Evolutionary conservation across 306 rosid species (phyloP), one percentile per base, ranked within the genome.

Genomic region (Clitoria ternatea): DNA sequence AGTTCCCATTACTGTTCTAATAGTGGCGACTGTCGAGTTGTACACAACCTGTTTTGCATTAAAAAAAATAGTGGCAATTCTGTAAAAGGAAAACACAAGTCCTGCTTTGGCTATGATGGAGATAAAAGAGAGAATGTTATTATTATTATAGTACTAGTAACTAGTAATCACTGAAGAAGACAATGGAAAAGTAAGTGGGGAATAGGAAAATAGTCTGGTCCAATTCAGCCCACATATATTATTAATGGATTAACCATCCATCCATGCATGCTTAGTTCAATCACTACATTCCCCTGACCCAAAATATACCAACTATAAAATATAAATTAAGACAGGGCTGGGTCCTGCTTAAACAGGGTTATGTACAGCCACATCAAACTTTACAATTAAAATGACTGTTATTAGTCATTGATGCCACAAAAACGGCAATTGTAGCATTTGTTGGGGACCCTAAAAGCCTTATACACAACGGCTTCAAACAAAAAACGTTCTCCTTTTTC

Each of bases 291-390:
- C 71, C 70, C 70, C 66, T 37, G 6, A 79, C 61, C 56, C 70
- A 64, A 37, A 72, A 56, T 29, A 61, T 37, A 66, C 65, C 74
- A 72, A 79, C 64, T 39, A n/a, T n/a, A 66, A 29, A 29, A 54
- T 45, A 79, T 73, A 79, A 79, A 73, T 67, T 30, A 74, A 47
- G 67, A 56, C 50, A 48, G 73, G 82, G 56, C 75, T 73, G 60
- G 36, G 50, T 66, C 83, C 75, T 66, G 75, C 11, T 78, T 18
- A n/a, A 54, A 63, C 77, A 70, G 66, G 73, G 49, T 56, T 66
- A 35, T 65, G 44, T 66, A 79, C 83, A 72, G 75, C 83, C 79
- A 72, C 73, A 69, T 74, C 77, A 79, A 74, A 29, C 77, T 80
- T 69, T 74, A 80, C 80, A 80, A 69, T 69, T 59, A 30, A 80